Conservation (phyloP, 441 rosid species). For the Adansonia madagascariensis region DNA sequence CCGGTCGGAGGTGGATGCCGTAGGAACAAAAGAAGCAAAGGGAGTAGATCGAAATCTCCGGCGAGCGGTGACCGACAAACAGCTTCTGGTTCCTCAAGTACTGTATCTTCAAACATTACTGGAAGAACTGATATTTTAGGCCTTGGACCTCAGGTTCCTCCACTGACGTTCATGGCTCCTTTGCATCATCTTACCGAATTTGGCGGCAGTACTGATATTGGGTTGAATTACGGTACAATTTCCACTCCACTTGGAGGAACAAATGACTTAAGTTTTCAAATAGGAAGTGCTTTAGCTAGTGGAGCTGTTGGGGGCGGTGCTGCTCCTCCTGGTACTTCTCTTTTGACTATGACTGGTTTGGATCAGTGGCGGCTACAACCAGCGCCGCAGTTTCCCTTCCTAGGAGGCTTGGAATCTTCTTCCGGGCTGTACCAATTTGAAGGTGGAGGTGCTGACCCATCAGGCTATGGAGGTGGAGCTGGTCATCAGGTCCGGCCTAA, state of each 20-base stretch:
- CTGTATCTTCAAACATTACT: slow-evolving; percentile 44
- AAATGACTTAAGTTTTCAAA: slow-evolving; percentile 57
- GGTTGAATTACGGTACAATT: slow-evolving; percentile 54
- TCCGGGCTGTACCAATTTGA: slow-evolving; percentile 65
- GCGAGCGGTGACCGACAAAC: slow-evolving; percentile 49
- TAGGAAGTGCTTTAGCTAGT: slow-evolving; percentile 47
- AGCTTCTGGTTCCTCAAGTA: slow-evolving; percentile 46
- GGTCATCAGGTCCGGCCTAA: slow-evolving; percentile 45
- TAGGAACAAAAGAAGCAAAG: slow-evolving; percentile 83
- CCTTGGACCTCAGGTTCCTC: slow-evolving; percentile 57
- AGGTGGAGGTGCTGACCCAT: slow-evolving; percentile 39
- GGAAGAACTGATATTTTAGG: slow-evolving; percentile 52
- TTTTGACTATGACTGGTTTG: slow-evolving; percentile 41
- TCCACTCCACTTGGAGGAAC: slow-evolving; percentile 43
- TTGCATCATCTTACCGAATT: slow-evolving; percentile 60
- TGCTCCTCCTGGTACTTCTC: not conserved
- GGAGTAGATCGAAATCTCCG: slow-evolving; percentile 51
- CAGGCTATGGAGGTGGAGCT: slow-evolving; percentile 33
- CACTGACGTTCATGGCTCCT: slow-evolving; percentile 62
- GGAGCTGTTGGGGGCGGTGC: slow-evolving; percentile 25
- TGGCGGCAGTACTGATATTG: slow-evolving; percentile 45
- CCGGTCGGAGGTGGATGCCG: slow-evolving; percentile 96
- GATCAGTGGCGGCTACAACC: slow-evolving; percentile 70
- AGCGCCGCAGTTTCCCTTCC: slow-evolving; percentile 54
- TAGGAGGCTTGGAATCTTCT: slow-evolving; percentile 62